Base-by-base conservation (phyloP, 768 basidiomycete genomes). In the Harrya chromipes region DNA sequence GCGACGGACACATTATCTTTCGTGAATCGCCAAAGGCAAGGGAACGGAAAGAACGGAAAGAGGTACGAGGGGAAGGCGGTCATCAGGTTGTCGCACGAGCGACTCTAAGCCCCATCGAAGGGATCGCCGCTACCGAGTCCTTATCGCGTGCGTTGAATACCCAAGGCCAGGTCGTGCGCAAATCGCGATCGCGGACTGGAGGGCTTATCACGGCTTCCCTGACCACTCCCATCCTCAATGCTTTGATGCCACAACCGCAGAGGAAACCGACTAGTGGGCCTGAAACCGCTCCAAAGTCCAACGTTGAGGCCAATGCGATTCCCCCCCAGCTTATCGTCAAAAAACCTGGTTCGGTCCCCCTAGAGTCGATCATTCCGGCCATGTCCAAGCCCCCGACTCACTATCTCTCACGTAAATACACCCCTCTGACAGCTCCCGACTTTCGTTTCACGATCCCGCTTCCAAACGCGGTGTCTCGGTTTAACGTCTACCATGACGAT, bases 341-440 rank as follows among this genome's bases (percentile, higher is more conserved):
- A 23, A 71, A 67, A 55, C 73, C 60, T 8, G 68, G 62, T 31
- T 75, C 67, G 4, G 87, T 89, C 9, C 85, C 88, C 5, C 72
- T 90, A 10, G 88, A 91, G 60, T 85, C 84, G 11, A 93, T 94
- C 53, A 88, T 93, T 37, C 89, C 91, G 0, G 84, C 79, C 1
- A 82, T 72, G 10, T 75, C 87, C 16, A 90, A 89, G 61, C 91
- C 90, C 0, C 90, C 91, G 0, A 92, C 90, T 0, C 85, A 92
- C 31, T 89, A 90, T 58, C 81, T 91, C 19, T 84, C 88, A 1
- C 77, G 84, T 35, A 79, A 77, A 10, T 90, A 90, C 60, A 82
- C 87, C 0, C 80, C 88, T 0, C 74, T 90, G 34, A 86, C 85
- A 0, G 76, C 88, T 1, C 79, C 80, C 4, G 80, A 90, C 55